Evolutionary conservation across 306 rosid genomes (phyloP).

Genomic region (Coriaria nepalensis): DNA sequence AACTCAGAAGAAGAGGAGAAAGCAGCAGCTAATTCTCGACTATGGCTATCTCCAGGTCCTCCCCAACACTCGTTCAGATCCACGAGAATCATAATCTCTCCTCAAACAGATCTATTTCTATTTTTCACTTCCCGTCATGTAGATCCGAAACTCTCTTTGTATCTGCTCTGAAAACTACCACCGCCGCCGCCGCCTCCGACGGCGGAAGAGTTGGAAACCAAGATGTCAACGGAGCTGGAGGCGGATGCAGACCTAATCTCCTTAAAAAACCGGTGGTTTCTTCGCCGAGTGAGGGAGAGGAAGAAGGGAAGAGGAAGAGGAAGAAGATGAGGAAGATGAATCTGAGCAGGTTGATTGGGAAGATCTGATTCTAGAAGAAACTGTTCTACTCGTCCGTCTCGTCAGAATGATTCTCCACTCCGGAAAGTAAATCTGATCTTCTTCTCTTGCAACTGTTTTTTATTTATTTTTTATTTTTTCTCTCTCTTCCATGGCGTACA

Average conservation of each 20-base stretch:
- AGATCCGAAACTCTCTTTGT: slow-evolving; percentile 1
- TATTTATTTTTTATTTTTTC: too few species aligned
- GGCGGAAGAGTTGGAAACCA: slow-evolving; percentile 15
- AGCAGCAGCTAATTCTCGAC: not conserved
- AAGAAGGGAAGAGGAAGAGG: slow-evolving; percentile 9
- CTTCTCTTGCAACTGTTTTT: not conserved
- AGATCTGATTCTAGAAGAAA: slow-evolving; percentile 60
- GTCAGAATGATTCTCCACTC: slow-evolving; percentile 54
- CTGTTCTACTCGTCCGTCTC: slow-evolving; percentile 54
- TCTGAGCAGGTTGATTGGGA: slow-evolving; percentile 49
- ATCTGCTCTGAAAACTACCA: slow-evolving; percentile 20
- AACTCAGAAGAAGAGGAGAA: not conserved
- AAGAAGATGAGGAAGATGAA: slow-evolving; percentile 1
- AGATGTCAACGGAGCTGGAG: not conserved
- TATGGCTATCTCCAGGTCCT: slow-evolving; percentile 10
- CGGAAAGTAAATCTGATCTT: slow-evolving; percentile 27
- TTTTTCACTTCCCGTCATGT: not conserved
- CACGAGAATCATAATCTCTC: not conserved
- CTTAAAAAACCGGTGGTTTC: slow-evolving; percentile 22
- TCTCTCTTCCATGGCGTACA: not conserved
- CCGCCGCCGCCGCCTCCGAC: slow-evolving; percentile 16
- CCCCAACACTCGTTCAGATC: slow-evolving; percentile 3
- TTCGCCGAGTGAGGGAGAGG: not conserved
- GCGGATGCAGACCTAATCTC: slow-evolving; percentile 3
- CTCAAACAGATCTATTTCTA: not conserved